These are phyloP conservation scores for Grosmannia huntii DNA, from an alignment of 2,329 filamentous ascomycete species.

Conservation along the genomic window DNA sequence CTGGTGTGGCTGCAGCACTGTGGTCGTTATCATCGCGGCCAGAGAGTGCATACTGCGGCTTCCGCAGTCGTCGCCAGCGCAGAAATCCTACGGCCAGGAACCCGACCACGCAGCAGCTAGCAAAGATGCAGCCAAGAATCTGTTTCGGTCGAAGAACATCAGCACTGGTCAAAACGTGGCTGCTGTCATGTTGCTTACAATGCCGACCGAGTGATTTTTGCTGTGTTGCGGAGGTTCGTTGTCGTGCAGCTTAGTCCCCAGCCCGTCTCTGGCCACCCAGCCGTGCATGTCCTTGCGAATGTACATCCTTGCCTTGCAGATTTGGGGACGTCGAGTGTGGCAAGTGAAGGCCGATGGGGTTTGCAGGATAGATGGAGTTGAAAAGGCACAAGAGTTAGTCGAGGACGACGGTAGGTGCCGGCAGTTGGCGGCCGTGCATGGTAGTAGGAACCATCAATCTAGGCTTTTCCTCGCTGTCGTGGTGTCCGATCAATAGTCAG, in stretches of 20 bases:
- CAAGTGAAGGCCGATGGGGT: not conserved
- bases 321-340: not conserved
- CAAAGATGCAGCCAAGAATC: not conserved
- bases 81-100: constrained; percentile 3
- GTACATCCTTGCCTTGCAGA: not conserved
- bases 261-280: no score
- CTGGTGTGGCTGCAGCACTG: constrained; percentile 1
- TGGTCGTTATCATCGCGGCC: constrained; percentile 15
- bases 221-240: no score
- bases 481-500: not conserved
- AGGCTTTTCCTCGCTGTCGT: not conserved
- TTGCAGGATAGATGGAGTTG: not conserved
- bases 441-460: not conserved
- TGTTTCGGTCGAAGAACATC: not conserved
- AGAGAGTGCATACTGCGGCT: constrained; percentile 12
- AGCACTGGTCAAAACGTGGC: not conserved
- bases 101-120: not conserved
- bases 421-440: not conserved
- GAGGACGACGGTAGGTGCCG: not conserved
- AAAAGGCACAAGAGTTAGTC: not conserved
- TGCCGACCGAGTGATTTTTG: not conserved
- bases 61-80: constrained; percentile 2
- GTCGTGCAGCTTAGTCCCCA: no score
- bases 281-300: no score
- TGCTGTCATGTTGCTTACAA: not conserved